A percentile compares a stretch with the other conserved stretches of the same genome.
Conservation (phyloP, 495 filamentous ascomycete species). For the Jackrogersella minutella region DNA sequence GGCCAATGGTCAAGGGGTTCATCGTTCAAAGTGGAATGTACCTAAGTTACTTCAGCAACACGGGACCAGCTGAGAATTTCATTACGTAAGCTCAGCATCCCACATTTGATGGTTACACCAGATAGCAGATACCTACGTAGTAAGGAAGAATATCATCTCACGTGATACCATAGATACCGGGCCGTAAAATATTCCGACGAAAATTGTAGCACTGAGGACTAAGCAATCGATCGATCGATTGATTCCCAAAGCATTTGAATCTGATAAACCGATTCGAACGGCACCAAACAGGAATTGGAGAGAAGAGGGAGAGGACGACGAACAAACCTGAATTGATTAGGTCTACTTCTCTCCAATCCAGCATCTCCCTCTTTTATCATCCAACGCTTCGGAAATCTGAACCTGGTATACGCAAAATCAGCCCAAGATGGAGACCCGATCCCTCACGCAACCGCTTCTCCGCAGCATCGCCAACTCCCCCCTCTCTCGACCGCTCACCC, state of each 20-base stretch:
- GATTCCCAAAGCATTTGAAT: too few species aligned
- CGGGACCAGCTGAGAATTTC: background rate
- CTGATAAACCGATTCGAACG: conserved; percentile 15
- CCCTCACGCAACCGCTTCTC: conserved; percentile 39
- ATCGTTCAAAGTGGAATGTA: too few species aligned
- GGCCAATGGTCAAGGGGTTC: too few species aligned
- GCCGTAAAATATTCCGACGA: conserved; percentile 31
- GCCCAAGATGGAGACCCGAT: conserved; percentile 43
- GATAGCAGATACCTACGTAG: background rate
- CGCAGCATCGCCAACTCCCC: conserved; percentile 36
- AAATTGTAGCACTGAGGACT: conserved; percentile 11
- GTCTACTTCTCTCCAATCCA: background rate
- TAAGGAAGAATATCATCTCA: background rate
- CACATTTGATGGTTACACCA: background rate
- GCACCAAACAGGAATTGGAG: conserved; percentile 9
- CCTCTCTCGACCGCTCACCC: conserved; percentile 54
- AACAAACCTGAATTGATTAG: background rate
- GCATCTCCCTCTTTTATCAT: background rate
- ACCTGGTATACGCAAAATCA: background rate
- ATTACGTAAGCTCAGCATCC: conserved; percentile 3
- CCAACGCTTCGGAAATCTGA: conserved; percentile 3
- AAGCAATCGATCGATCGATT: background rate
- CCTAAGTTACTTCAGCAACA: background rate
- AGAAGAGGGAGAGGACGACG: conserved; percentile 2
- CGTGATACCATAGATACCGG: conserved; percentile 21